A percentile compares a stretch with the other conserved stretches of the same genome.
These are phyloP conservation scores for Catunica adiposa DNA, from an alignment of 2,329 filamentous ascomycete genomes.

Conservation along the genomic window DNA sequence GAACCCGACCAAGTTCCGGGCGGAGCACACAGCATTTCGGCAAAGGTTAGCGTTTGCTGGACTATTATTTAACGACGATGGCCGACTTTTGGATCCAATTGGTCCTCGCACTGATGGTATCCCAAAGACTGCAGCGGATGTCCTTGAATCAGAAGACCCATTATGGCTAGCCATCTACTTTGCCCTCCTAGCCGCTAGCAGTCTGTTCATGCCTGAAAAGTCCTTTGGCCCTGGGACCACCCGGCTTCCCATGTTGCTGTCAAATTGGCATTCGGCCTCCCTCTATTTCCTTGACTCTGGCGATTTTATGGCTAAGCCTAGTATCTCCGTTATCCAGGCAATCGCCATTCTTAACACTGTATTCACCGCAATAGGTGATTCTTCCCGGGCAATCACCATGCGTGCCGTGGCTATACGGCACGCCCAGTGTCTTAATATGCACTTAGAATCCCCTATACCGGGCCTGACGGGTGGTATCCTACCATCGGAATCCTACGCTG, in stretches of 20 bases:
- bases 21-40: neutral
- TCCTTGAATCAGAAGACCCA: neutral
- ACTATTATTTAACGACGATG: neutral
- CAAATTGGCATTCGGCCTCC: neutral
- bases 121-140: neutral
- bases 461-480: no score
- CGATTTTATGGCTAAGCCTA: neutral
- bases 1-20: neutral
- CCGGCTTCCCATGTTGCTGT: neutral
- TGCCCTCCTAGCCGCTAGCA: neutral
- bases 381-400: neutral
- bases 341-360: neutral
- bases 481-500: neutral
- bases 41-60: neutral
- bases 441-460: neutral
- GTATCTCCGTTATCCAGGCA: neutral
- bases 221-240: no score
- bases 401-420: neutral
- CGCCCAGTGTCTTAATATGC: neutral
- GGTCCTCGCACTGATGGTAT: no score
- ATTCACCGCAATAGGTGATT: neutral
- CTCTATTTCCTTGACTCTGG: neutral
- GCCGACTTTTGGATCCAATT: neutral
- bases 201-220: neutral
- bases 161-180: slow-evolving; percentile 1